Base-by-base conservation (phyloP, 75 land plant genomes). In the Pinus tabuliformis region DNA sequence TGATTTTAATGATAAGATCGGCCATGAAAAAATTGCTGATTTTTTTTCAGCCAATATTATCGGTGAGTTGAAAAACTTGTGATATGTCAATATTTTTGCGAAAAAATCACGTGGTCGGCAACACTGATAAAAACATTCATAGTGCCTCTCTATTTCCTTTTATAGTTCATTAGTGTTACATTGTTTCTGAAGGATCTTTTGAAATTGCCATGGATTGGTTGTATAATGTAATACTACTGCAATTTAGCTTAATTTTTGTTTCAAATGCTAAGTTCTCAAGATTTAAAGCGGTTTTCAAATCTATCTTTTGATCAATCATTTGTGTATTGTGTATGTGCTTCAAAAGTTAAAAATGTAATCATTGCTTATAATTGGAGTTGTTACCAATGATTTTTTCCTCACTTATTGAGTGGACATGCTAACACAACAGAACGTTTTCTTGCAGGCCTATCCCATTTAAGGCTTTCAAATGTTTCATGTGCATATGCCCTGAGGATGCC, bases 391-490 rank as follows among this genome's bases (percentile, higher is more conserved):
- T n/a, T 68, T 68, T 68, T 39, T 42, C 49, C 18, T 68, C 1
- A 68, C 18, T 1, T 30, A 16, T 33, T 33, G 15, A 37, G 2
- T 36, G 17, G 16, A 33, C 36, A 16, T 39, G 11, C n/a, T 39
- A 6, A 68, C 20, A 1, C 39, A 42, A n/a, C 20, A 68, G 3
- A 39, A 45, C 4, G 39, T 17, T 37, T 45, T 68, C 49, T 37
- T 68, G 54, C 72, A 68, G 72, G 22, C 21, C n/a, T 68, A 39
- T 42, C 13, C 24, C 52, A 68, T n/a, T 16, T 17, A 33, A 68
- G 39, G 54, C 45, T 68, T 68, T 68, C 12, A 68, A 42, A 39
- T 68, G 52, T n/a, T 20, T 68, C 24, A 8, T 16, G 75, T 73
- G 54, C 11, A 16, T 15, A 28, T 37, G 24, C 45, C 57, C 30